phyloP scores from a whole-genome alignment of 78 protist genomes.

The Monosiga brevicollis region DNA sequence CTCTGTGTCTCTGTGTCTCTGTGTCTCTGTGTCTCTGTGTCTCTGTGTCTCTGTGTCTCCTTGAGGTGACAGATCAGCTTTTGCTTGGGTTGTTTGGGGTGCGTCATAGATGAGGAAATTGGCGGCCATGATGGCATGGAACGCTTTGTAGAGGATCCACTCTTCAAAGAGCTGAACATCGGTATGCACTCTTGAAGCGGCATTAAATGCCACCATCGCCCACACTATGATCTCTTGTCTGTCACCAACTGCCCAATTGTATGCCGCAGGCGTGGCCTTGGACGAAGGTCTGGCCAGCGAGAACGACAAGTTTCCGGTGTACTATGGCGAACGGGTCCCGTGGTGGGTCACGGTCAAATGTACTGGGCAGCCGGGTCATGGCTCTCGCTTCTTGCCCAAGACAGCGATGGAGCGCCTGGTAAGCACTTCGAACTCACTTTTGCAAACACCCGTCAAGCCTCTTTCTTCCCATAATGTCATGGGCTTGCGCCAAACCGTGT shows the following conservation, averaged over 20 bases:
- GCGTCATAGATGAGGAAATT: slow-evolving; percentile 60
- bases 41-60: slow-evolving; percentile 8
- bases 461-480: background rate
- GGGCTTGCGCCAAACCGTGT: background rate
- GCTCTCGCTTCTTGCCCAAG: slow-evolving; percentile 51
- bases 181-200: slow-evolving; percentile 66
- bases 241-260: background rate
- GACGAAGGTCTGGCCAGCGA: slow-evolving; percentile 59
- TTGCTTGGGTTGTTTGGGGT: too few species aligned
- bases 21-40: background rate
- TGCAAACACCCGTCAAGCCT: background rate
- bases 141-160: slow-evolving; percentile 19
- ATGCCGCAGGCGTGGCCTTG: background rate
- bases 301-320: slow-evolving; percentile 42
- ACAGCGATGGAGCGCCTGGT: slow-evolving; percentile 44
- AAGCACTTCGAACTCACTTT: background rate
- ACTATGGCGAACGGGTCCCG: slow-evolving; percentile 71
- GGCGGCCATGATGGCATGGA: slow-evolving; percentile 70
- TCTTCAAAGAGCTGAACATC: slow-evolving; percentile 45
- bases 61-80: too few species aligned
- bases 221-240: background rate
- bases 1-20: background rate
- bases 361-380: slow-evolving; percentile 75
- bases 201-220: background rate
- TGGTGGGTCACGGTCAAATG: slow-evolving; percentile 42